These are phyloP conservation scores for Globisporangium middletonii DNA, from an alignment of 352 stramenopile species.

Conservation along the genomic window DNA sequence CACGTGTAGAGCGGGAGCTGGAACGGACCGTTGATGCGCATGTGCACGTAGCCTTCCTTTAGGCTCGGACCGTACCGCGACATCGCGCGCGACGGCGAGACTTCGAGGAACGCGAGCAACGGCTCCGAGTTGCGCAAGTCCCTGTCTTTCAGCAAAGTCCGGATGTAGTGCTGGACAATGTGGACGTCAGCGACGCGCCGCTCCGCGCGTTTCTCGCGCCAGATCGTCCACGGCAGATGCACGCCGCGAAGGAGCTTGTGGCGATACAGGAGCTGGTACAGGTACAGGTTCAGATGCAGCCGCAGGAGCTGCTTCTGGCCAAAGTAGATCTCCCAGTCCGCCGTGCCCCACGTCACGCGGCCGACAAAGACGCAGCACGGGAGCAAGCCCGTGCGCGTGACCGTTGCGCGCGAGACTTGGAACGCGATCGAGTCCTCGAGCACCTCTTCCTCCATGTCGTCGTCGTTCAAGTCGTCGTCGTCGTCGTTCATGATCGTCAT, in stretches of 20 bases:
- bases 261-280: conserved; percentile 43
- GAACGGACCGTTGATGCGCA: conserved; percentile 85
- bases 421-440: conserved; percentile 70
- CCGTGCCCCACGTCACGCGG: conserved; percentile 66
- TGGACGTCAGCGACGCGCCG: conserved; percentile 61
- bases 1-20: conserved; percentile 82
- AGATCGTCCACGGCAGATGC: conserved; percentile 71
- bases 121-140: conserved; percentile 73
- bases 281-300: conserved; percentile 56
- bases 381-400: conserved; percentile 61
- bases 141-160: conserved; percentile 46
- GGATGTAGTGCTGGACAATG: conserved; percentile 73
- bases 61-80: conserved; percentile 66
- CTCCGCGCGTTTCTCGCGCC: conserved; percentile 74
- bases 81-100: conserved; percentile 73
- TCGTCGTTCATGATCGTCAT: conserved; percentile 70
- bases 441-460: conserved; percentile 52
- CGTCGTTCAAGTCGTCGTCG: conserved; percentile 37
- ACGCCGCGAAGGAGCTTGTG: conserved; percentile 40
- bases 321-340: conserved; percentile 85
- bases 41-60: conserved; percentile 87
- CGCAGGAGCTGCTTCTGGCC: conserved; percentile 80
- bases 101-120: conserved; percentile 73
- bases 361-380: conserved; percentile 82
- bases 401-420: conserved; percentile 60